Conservation (phyloP, 1,284 basidiomycete species). For the Phellinidium pouzarii region DNA sequence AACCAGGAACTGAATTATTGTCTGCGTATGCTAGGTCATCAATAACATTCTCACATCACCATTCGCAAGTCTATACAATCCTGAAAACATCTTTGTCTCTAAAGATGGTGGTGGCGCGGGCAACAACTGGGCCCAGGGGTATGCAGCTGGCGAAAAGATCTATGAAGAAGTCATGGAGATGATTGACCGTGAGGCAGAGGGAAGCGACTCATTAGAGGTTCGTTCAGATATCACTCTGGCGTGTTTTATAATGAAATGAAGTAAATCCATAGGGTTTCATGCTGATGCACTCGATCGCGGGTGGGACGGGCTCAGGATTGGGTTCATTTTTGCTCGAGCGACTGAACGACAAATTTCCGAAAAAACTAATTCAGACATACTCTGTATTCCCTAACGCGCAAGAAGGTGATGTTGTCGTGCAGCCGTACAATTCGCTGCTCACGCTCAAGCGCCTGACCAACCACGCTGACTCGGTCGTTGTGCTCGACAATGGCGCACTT, state of each 20-base stretch:
- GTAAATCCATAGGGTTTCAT: slow-evolving; percentile 78
- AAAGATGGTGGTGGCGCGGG: slow-evolving; percentile 97
- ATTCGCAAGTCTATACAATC: slow-evolving; percentile 93
- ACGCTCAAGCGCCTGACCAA: slow-evolving; percentile 93
- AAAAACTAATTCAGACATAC: slow-evolving; percentile 99
- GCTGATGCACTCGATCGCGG: slow-evolving; percentile 98
- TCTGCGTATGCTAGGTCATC: slow-evolving; percentile 67
- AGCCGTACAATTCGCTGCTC: slow-evolving; percentile 96
- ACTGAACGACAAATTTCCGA: slow-evolving; percentile 96
- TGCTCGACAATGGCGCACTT: slow-evolving; percentile 94
- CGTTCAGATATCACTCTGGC: slow-evolving; percentile 19
- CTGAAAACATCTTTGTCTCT: slow-evolving; percentile 94
- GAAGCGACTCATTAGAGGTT: slow-evolving; percentile 96
- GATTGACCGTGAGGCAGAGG: slow-evolving; percentile 97
- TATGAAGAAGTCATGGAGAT: slow-evolving; percentile 99
- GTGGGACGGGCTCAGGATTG: slow-evolving; percentile 96
- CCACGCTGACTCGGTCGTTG: slow-evolving; percentile 95
- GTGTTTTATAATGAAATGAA: not conserved
- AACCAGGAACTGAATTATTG: not conserved
- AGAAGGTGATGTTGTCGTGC: slow-evolving; percentile 92
- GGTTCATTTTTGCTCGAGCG: slow-evolving; percentile 96
- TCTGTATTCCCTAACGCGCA: slow-evolving; percentile 95
- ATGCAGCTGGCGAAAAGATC: slow-evolving; percentile 81
- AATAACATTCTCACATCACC: slow-evolving; percentile 91
- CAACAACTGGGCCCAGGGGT: slow-evolving; percentile 98